Base-by-base conservation (phyloP, 768 basidiomycete genomes). In the Lactifluus echinatus region DNA sequence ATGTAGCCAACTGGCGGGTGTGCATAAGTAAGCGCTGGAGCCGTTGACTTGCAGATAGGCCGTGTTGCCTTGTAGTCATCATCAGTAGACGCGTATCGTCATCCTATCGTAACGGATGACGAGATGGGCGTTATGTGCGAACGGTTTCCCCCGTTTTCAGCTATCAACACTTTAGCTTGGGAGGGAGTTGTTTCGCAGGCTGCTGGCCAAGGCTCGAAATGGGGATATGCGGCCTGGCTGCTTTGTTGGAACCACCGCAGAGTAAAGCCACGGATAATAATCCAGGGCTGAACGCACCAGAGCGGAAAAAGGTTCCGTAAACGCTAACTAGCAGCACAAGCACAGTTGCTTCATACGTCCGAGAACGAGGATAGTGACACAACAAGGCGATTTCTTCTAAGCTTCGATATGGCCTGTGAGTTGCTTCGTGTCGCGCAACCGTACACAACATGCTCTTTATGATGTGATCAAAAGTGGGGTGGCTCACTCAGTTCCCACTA, bases 361-460 rank as follows among this genome's bases (percentile, higher is more conserved):
- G n/a, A n/a, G n/a, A n/a, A n/a, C n/a, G n/a, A n/a, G n/a, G n/a
- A n/a, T n/a, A n/a, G n/a, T n/a, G n/a, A n/a, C n/a, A n/a, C n/a
- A n/a, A n/a, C n/a, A n/a, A n/a, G n/a, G n/a, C 82, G 63, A 85
- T 80, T 68, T 85, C 83, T 17, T 77, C 70, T 85, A 85, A 44
- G 73, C 74, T 6, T 83, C 79, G 33, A 72, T 74, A 69, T 80
- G 70, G 53, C 75, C 72, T 1, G 75, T 83, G 72, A 83, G 85
- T n/a, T 72, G 61, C 14, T 66, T 73, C 28, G 75, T 74, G 68
- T 67, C 2, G 67, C 68, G 39, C 39, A 11, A 34, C 34, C 11
- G 34, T 34, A 34, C 34, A 10, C 34, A 14, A 34, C 4, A 3
- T 31, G 31, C 10, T 34, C 34, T 34, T 11, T 15, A 34, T 12